Conservation (phyloP, 192 early-diverging fungal genomes). For the Pilobolus umbonatus region DNA sequence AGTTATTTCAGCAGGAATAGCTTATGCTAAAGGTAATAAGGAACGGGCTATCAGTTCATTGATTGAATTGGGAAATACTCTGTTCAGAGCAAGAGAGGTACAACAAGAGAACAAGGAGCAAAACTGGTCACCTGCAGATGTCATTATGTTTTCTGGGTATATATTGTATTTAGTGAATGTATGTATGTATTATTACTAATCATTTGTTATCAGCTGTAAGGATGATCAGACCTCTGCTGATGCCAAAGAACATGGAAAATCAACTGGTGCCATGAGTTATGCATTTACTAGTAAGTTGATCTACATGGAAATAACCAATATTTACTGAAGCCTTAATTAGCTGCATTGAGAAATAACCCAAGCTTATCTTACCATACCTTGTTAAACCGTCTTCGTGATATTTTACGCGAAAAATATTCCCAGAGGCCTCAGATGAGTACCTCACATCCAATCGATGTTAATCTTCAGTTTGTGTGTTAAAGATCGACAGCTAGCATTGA, state of each 20-base stretch:
- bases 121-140: constrained; percentile 57
- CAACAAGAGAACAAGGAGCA: constrained; percentile 16
- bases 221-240: constrained; percentile 80
- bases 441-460: constrained; percentile 51
- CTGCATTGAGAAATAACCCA: constrained; percentile 49
- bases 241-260: constrained; percentile 48
- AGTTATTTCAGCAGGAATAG: constrained; percentile 40
- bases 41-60: constrained; percentile 33
- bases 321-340: not conserved
- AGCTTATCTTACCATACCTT: constrained; percentile 71
- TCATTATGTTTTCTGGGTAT: constrained; percentile 77
- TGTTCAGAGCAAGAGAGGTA: constrained; percentile 34
- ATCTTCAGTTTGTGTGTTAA: constrained; percentile 16
- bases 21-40: constrained; percentile 40
- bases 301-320: not conserved
- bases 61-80: constrained; percentile 39
- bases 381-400: constrained; percentile 59
- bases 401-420: constrained; percentile 56
- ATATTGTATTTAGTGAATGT: not conserved
- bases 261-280: constrained; percentile 74
- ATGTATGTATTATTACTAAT: not conserved
- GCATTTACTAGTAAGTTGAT: constrained; percentile 55
- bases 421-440: constrained; percentile 80
- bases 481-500: too few species aligned
- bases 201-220: constrained; percentile 47